These are phyloP conservation scores for Parasitella parasitica DNA, from an alignment of 371 early-diverging fungal species.

Conservation along the genomic window DNA sequence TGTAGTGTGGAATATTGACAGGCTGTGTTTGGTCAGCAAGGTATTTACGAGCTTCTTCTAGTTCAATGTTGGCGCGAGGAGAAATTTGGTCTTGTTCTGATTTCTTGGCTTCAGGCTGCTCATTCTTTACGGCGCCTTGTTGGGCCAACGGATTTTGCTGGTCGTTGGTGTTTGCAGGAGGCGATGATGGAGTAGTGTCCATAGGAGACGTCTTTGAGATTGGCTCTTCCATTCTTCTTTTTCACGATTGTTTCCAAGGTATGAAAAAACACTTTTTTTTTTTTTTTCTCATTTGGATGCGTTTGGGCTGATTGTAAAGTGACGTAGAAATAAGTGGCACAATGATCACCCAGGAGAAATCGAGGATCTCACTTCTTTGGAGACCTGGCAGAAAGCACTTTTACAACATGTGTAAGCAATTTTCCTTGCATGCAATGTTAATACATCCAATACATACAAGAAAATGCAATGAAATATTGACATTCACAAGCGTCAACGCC, in stretches of 20 bases:
- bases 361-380: no score
- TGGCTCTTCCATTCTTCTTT: neutral
- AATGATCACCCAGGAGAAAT: no score
- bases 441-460: no score
- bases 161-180: neutral
- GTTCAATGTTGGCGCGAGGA: slow-evolving; percentile 49
- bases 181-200: neutral
- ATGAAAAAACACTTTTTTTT: neutral
- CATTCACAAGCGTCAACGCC: no score
- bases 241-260: neutral
- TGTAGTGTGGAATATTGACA: slow-evolving; percentile 80
- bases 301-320: no score
- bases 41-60: slow-evolving; percentile 74
- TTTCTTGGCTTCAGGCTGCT: neutral
- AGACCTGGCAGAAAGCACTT: no score
- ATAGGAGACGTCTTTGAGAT: neutral
- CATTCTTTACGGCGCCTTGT: neutral
- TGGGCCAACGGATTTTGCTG: neutral
- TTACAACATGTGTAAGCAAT: no score
- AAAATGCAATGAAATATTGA: no score
- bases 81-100: slow-evolving; percentile 2
- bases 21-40: slow-evolving; percentile 74
- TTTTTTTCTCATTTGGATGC: neutral
- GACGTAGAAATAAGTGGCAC: no score
- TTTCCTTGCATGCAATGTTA: no score